phyloP scores from a whole-genome alignment of 805 yeast genomes.

The Candida broadrunensis region DNA sequence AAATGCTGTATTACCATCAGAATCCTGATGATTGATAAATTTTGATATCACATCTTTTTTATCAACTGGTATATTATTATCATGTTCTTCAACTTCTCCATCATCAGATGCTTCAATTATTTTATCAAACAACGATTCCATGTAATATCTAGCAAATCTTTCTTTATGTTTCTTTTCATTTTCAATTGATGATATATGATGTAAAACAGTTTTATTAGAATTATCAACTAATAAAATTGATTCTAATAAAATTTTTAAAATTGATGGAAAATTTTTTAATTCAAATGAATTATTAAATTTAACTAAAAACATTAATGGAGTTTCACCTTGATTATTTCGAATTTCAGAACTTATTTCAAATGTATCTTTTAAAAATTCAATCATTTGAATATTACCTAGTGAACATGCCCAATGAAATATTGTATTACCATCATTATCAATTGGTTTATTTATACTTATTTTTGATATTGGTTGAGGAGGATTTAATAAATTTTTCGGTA shows the following conservation, averaged over 20 bases:
- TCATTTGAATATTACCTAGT: conserved; percentile 71
- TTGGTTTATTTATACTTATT: conserved; percentile 75
- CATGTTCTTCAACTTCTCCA: conserved; percentile 3
- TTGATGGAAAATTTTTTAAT: conserved; percentile 32
- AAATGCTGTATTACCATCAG: conserved; percentile 91
- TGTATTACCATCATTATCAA: conserved; percentile 91
- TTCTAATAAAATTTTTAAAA: conserved; percentile 33
- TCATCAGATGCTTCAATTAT: conserved; percentile 24
- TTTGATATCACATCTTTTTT: conserved; percentile 30
- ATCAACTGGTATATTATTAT: conserved; percentile 8
- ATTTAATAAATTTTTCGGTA: conserved; percentile 40
- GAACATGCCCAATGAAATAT: conserved; percentile 97
- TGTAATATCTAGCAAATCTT: conserved; percentile 35
- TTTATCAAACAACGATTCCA: conserved; percentile 34
- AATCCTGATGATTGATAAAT: conserved; percentile 83
- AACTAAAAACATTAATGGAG: conserved; percentile 59
- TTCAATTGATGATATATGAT: conserved; percentile 30
- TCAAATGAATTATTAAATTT: conserved; percentile 39
- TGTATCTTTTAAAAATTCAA: conserved; percentile 56
- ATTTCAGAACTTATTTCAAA: conserved; percentile 71
- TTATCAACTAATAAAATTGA: conserved; percentile 36
- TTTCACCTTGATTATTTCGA: conserved; percentile 82
- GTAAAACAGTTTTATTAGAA: conserved; percentile 39
- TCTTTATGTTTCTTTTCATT: conserved; percentile 28
- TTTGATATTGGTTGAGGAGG: conserved; percentile 57